A percentile compares a stretch with the other conserved stretches of the same genome.
These are phyloP conservation scores for Cordia subcordata DNA, from an alignment of 257 asterid genomes.

Conservation along the genomic window DNA sequence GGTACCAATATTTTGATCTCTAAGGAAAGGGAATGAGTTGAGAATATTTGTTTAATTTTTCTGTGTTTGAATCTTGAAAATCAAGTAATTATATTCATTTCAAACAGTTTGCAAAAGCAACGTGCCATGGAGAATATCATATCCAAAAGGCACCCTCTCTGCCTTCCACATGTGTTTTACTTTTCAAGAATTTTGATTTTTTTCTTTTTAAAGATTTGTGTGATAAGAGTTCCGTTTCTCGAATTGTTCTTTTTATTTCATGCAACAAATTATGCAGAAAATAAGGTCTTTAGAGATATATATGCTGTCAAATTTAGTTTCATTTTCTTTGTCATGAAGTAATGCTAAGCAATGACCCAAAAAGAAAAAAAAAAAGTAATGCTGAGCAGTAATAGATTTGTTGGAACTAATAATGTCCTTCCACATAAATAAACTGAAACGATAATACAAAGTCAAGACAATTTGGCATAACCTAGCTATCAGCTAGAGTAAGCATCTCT, in stretches of 20 bases:
- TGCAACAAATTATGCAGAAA: no score
- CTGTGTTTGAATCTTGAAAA: conserved; percentile 23
- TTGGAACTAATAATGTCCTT: no score
- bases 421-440: no score
- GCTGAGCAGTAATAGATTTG: no score
- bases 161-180: not conserved
- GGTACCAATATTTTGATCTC: conserved; percentile 9
- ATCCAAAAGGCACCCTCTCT: no score
- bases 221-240: not conserved
- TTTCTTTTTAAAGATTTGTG: not conserved
- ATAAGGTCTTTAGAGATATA: no score
- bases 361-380: no score
- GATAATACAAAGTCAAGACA: not conserved
- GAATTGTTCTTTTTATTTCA: no score
- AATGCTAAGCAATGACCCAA: no score
- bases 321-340: no score
- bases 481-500: not conserved
- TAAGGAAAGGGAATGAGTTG: conserved; percentile 13
- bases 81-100: no score
- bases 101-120: not conserved
- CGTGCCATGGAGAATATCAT: not conserved
- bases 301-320: no score
- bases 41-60: not conserved
- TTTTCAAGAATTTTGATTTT: not conserved
- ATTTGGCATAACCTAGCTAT: not conserved